Percentiles rank a stretch among this genome's conserved stretches.
These are phyloP conservation scores for Neofusicoccum cordaticola DNA, from an alignment of 2,329 filamentous ascomycete genomes.

Conservation along the genomic window DNA sequence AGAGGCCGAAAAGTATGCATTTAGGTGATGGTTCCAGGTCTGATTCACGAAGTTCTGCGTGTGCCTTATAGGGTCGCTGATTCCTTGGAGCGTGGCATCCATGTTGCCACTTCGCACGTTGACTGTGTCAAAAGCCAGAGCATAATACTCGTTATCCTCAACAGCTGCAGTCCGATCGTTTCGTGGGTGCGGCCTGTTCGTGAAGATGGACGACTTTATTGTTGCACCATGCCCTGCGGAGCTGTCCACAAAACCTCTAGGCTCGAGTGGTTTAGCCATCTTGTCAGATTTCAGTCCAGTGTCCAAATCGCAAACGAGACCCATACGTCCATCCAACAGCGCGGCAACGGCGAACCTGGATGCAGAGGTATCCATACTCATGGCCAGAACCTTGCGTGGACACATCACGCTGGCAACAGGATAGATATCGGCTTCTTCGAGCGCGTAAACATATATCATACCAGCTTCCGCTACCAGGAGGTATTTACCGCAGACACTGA, in stretches of 20 bases:
- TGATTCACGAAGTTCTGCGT: constrained; percentile 30
- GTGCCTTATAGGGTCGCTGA: constrained; percentile 24
- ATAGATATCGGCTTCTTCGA: constrained; percentile 39
- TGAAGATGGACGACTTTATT: constrained; percentile 19
- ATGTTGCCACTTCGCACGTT: constrained; percentile 28
- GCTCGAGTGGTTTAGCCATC: not conserved
- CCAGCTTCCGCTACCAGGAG: constrained; percentile 55
- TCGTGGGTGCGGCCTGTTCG: constrained; percentile 15
- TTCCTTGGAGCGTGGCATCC: constrained; percentile 24
- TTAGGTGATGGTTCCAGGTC: constrained; percentile 28
- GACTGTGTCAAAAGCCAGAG: constrained; percentile 25
- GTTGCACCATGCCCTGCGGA: constrained; percentile 12
- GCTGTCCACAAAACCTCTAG: not conserved
- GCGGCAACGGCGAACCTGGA: constrained; percentile 56
- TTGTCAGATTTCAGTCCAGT: not conserved
- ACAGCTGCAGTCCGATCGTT: not conserved
- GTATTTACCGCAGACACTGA: constrained; percentile 59
- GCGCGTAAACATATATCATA: constrained; percentile 56
- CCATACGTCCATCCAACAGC: constrained; percentile 59
- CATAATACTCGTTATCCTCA: not conserved
- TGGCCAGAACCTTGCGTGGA: constrained; percentile 55
- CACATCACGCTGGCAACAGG: constrained; percentile 56
- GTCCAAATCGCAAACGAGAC: constrained; percentile 59
- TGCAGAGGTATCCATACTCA: constrained; percentile 62
- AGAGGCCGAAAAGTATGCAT: not conserved